Percentiles rank a stretch among this genome's conserved stretches.
Evolutionary conservation across 2,329 filamentous ascomycete species (phyloP).

Genomic region (Epichloe typhina): DNA sequence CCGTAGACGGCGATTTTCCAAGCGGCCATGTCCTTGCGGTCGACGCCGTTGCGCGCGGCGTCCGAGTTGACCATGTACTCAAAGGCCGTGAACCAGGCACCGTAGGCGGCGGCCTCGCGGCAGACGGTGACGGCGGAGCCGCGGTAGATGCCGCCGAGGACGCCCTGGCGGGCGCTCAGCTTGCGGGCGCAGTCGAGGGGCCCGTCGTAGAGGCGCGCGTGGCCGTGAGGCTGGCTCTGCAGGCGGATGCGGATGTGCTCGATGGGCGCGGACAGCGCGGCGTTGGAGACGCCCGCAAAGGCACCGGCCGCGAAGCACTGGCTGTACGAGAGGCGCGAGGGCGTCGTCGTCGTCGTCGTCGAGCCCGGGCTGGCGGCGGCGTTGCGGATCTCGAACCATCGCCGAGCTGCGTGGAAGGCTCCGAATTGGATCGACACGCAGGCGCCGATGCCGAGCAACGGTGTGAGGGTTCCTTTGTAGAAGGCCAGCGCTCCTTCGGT

Average conservation of each 20-base stretch:
- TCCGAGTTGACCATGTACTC: slow-evolving; percentile 95
- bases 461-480: slow-evolving; percentile 96
- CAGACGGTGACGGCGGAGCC: slow-evolving; percentile 75
- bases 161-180: slow-evolving; percentile 50
- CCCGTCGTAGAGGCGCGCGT: slow-evolving; percentile 62
- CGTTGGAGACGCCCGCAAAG: slow-evolving; percentile 86
- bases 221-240: slow-evolving; percentile 90
- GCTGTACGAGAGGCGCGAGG: slow-evolving; percentile 50
- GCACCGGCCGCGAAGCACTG: slow-evolving; percentile 89
- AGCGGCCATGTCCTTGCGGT: slow-evolving; percentile 64
- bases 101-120: slow-evolving; percentile 89
- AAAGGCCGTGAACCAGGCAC: slow-evolving; percentile 87
- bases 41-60: slow-evolving; percentile 60
- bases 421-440: slow-evolving; percentile 99
- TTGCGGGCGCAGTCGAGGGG: slow-evolving; percentile 86
- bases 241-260: slow-evolving; percentile 94
- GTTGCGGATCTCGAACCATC: slow-evolving; percentile 70
- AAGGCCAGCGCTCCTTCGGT: slow-evolving; percentile 84
- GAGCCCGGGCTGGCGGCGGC: slow-evolving; percentile 36
- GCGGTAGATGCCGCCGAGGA: slow-evolving; percentile 67
- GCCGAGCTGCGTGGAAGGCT: slow-evolving; percentile 84
- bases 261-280: slow-evolving; percentile 76
- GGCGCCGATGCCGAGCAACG: slow-evolving; percentile 87
- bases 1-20: slow-evolving; percentile 88
- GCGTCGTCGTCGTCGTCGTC: slow-evolving; percentile 4